phyloP scores from a whole-genome alignment of 495 filamentous ascomycete genomes.

The Penicillium egyptiacum region DNA sequence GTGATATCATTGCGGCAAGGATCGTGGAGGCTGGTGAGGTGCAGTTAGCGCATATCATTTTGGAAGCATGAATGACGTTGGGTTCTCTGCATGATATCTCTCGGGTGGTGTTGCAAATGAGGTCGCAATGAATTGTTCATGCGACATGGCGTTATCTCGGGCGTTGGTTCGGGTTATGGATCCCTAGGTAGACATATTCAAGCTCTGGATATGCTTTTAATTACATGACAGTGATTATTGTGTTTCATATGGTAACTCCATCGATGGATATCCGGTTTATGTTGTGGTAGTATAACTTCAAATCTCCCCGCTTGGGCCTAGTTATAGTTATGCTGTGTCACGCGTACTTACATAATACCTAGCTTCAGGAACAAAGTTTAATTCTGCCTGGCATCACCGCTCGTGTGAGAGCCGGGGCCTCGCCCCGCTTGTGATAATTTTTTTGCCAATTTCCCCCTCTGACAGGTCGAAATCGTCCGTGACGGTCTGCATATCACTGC shows the following conservation, averaged over 20 bases:
- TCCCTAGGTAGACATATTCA: slow-evolving; percentile 1
- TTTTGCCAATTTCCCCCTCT: not conserved
- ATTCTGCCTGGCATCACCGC: slow-evolving; percentile 25
- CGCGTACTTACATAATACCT: not conserved
- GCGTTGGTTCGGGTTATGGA: slow-evolving; percentile 14
- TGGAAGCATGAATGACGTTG: slow-evolving; percentile 26
- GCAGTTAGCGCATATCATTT: slow-evolving; percentile 38
- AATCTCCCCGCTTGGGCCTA: not conserved
- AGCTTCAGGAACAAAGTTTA: slow-evolving; percentile 15
- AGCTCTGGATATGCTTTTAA: not conserved
- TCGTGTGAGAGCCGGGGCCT: slow-evolving; percentile 15
- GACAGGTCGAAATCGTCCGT: slow-evolving; percentile 15
- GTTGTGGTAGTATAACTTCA: not conserved
- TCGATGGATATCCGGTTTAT: not conserved
- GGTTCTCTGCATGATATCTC: slow-evolving; percentile 9
- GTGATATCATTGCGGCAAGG: slow-evolving; percentile 52
- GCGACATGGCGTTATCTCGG: slow-evolving; percentile 16
- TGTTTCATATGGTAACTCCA: not conserved
- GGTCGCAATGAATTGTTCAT: not conserved
- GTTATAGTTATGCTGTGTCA: not conserved
- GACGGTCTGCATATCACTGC: slow-evolving; percentile 14
- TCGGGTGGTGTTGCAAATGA: slow-evolving; percentile 2
- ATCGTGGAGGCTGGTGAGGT: slow-evolving; percentile 53
- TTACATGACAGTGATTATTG: not conserved
- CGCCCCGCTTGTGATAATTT: slow-evolving; percentile 2